Percentiles rank a stretch among this genome's conserved stretches.
Evolutionary conservation across 495 filamentous ascomycete species (phyloP).

Genomic region (Friedmanniomyces simplex): DNA sequence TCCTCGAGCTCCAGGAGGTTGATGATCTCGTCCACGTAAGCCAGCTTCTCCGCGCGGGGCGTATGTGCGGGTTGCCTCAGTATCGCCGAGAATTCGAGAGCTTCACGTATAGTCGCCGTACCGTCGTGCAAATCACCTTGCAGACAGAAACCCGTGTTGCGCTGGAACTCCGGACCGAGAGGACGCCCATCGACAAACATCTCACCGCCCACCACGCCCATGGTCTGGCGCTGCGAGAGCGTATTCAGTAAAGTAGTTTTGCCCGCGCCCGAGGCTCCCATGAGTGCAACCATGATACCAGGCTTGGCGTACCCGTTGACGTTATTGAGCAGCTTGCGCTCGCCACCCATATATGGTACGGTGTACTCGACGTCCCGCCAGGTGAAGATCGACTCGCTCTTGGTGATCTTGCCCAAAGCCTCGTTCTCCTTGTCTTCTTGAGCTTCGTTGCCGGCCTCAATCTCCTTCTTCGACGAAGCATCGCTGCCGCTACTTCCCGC

Average conservation of each 20-base stretch:
- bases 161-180: conserved; percentile 61
- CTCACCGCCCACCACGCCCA: conserved; percentile 44
- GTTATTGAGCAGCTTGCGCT: conserved; percentile 58
- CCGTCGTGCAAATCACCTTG: conserved; percentile 77
- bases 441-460: conserved; percentile 5
- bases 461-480: conserved; percentile 14
- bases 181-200: conserved; percentile 61
- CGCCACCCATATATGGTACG: conserved; percentile 60
- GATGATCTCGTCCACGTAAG: conserved; percentile 35
- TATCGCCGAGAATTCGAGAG: conserved; percentile 56
- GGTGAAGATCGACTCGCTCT: conserved; percentile 61
- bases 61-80: conserved; percentile 47
- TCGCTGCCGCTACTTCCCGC: conserved; percentile 7
- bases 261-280: conserved; percentile 78
- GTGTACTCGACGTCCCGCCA: conserved; percentile 64
- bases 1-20: conserved; percentile 34
- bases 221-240: conserved; percentile 63
- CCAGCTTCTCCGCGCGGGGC: conserved; percentile 35
- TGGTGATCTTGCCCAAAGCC: conserved; percentile 45
- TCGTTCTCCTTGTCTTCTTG: conserved; percentile 31
- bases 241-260: conserved; percentile 71
- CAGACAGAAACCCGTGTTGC: conserved; percentile 74
- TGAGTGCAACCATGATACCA: conserved; percentile 67
- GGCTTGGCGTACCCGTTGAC: conserved; percentile 72
- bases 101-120: conserved; percentile 55